Percentiles rank a stretch among this genome's conserved stretches.
Conservation (phyloP, 257 asterid genomes). For the Forsythia suspensa region DNA sequence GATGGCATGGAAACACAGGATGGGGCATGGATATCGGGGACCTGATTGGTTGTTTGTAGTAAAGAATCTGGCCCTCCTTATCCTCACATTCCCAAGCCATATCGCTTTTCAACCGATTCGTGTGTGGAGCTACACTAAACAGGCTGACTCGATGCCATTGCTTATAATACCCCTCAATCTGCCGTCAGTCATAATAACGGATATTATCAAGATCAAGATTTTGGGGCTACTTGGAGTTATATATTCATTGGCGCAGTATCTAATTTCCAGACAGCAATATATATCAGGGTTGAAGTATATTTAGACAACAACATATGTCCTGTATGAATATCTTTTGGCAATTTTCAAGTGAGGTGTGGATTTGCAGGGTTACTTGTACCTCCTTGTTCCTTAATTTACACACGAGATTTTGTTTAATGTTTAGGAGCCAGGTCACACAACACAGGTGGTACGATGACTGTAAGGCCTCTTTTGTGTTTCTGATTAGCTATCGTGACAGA, state of each 20-base stretch:
- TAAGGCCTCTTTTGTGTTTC: background rate
- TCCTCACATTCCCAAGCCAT: slow-evolving; percentile 85
- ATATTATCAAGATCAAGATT: slow-evolving; percentile 72
- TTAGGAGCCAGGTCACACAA: slow-evolving; percentile 1
- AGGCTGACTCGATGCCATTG: slow-evolving; percentile 61
- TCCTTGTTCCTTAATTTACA: slow-evolving; percentile 38
- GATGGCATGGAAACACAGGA: slow-evolving; percentile 76
- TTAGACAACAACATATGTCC: slow-evolving; percentile 40
- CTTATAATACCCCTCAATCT: slow-evolving; percentile 79
- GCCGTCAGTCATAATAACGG: slow-evolving; percentile 76
- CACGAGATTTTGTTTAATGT: slow-evolving; percentile 40
- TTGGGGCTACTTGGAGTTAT: slow-evolving; percentile 91
- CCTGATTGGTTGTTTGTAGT: slow-evolving; percentile 88
- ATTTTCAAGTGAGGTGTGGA: slow-evolving; percentile 28
- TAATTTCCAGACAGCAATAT: slow-evolving; percentile 80
- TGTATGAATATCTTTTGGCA: slow-evolving; percentile 43
- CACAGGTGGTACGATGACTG: background rate
- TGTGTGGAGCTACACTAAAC: slow-evolving; percentile 89
- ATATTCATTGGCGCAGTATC: slow-evolving; percentile 83
- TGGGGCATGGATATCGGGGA: slow-evolving; percentile 96
- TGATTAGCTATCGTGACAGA: background rate
- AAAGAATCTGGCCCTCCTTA: slow-evolving; percentile 84
- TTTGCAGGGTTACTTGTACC: slow-evolving; percentile 25
- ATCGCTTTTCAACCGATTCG: slow-evolving; percentile 88
- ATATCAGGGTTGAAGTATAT: slow-evolving; percentile 91